phyloP scores from a whole-genome alignment of 352 stramenopile genomes.

The Globisporangium nodosum region DNA sequence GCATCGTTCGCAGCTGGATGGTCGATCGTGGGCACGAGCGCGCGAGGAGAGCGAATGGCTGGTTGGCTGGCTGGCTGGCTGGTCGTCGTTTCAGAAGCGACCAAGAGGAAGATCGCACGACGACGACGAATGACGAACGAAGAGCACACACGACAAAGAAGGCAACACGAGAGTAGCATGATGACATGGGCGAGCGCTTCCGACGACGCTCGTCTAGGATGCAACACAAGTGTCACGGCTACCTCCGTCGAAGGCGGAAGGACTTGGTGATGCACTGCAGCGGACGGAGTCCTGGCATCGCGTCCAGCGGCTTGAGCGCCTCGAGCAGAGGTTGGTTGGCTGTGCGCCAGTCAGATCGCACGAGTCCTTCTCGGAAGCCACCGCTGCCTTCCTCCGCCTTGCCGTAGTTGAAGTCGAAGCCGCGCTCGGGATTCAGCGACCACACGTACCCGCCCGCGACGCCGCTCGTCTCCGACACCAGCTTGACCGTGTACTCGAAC shows the following conservation, averaged over 20 bases:
- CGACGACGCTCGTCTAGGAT: constrained; percentile 4
- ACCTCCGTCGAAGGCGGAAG: constrained; percentile 5
- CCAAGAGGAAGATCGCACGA: too few species aligned
- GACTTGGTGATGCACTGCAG: constrained; percentile 46
- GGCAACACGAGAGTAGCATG: background rate
- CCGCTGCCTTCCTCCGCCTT: constrained; percentile 21
- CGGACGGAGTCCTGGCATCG: constrained; percentile 32
- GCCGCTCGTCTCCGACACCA: constrained; percentile 32
- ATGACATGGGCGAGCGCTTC: constrained; percentile 1
- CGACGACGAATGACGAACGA: too few species aligned
- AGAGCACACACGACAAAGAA: too few species aligned
- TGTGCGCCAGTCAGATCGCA: constrained; percentile 54
- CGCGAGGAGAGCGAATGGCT: too few species aligned
- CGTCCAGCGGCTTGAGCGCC: constrained; percentile 43
- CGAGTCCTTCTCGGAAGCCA: constrained; percentile 40
- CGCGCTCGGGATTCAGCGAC: constrained; percentile 66
- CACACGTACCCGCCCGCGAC: constrained; percentile 66
- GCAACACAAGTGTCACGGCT: background rate
- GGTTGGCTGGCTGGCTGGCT: too few species aligned
- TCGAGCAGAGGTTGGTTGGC: constrained; percentile 39
- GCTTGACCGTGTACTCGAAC: constrained; percentile 53
- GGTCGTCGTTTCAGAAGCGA: too few species aligned
- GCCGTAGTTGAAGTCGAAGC: constrained; percentile 57
- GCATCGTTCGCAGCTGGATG: background rate
- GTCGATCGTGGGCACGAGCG: too few species aligned